Base-by-base conservation (phyloP, 495 filamentous ascomycete species). In the Talaromyces nanjingensis region DNA sequence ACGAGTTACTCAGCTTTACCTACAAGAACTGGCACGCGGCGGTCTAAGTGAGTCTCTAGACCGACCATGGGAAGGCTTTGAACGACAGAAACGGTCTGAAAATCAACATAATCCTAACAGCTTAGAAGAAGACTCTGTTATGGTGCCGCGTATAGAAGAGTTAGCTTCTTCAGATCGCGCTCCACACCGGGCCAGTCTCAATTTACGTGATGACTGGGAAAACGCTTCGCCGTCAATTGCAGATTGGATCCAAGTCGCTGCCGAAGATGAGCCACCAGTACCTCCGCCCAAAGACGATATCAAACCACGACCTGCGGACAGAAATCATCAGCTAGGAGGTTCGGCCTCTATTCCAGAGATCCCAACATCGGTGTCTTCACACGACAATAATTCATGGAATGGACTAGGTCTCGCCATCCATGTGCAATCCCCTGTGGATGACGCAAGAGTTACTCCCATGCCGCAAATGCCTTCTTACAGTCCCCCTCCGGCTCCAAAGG, bases 181-280 rank as follows among this genome's bases (percentile, higher is more conserved):
- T 16, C 59, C 67, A 5, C 69, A 79, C 59, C 67, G 73, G 3
- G 77, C 83, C 24, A 84, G 80, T 62, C 66, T 85, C 29, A 71
- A 74, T 25, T 68, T 76, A 7, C 78, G 76, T 20, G 78, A 80
- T 65, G 83, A 85, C 64, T 84, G 79, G 80, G 77, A 77, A 61
- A 75, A 81, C 68, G 81, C 81, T 24, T 85, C 83, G 8, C 83
- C 83, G 6, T 85, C 82, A 3, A 81, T 85, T 42, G 77, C 76
- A 63, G 82, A 83, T 65, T 83, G 81, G 76, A 82, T 83, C 75
- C 76, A 81, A 64, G 65, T 81, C 31, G 78, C 79, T 49, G 78
- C 73, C 3, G 73, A 75, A 11, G 77, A 81, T 59, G 77, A 72
- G 29, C 61, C 75, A 25, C 65, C 67, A 62, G 54, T 63, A 12